Evolutionary conservation across 805 yeast species (phyloP).

Genomic region (Ogataea trehaloabstinens): DNA sequence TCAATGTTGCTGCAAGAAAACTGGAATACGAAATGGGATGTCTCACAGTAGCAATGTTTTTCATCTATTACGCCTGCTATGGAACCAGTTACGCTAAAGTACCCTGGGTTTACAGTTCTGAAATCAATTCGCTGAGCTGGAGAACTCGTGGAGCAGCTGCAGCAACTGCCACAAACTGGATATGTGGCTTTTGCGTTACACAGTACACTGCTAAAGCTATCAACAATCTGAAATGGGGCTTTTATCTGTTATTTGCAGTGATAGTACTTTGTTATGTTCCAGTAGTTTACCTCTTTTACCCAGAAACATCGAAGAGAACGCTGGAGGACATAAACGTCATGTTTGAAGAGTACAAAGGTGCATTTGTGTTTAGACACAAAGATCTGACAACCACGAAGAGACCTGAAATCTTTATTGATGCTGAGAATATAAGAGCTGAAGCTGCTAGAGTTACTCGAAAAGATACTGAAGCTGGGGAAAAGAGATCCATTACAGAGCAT

Average conservation of each 20-base stretch:
- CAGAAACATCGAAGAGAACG: constrained; percentile 44
- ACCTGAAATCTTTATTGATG: constrained; percentile 1
- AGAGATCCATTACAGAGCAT: neutral
- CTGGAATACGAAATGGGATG: constrained; percentile 5
- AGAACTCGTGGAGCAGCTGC: constrained; percentile 53
- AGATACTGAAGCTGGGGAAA: neutral
- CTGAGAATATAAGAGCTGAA: neutral
- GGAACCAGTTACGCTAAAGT: constrained; percentile 27
- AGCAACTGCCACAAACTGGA: constrained; percentile 56
- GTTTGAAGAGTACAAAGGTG: constrained; percentile 5
- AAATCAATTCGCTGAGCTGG: constrained; percentile 45
- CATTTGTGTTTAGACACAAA: constrained; percentile 1
- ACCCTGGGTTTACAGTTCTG: constrained; percentile 56
- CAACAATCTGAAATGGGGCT: constrained; percentile 36
- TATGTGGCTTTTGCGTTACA: constrained; percentile 53
- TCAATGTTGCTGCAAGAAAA: constrained; percentile 1
- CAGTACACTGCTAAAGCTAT: constrained; percentile 46
- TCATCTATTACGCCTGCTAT: constrained; percentile 22
- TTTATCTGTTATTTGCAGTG: constrained; percentile 44
- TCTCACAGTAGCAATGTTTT: constrained; percentile 5
- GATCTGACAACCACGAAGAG: constrained; percentile 1
- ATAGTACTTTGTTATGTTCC: constrained; percentile 40
- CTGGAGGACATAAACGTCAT: constrained; percentile 37
- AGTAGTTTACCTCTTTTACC: constrained; percentile 38
- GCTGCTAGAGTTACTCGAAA: neutral